Base-by-base conservation (phyloP, 495 filamentous ascomycete genomes). In the Emericellopsis terricola region DNA sequence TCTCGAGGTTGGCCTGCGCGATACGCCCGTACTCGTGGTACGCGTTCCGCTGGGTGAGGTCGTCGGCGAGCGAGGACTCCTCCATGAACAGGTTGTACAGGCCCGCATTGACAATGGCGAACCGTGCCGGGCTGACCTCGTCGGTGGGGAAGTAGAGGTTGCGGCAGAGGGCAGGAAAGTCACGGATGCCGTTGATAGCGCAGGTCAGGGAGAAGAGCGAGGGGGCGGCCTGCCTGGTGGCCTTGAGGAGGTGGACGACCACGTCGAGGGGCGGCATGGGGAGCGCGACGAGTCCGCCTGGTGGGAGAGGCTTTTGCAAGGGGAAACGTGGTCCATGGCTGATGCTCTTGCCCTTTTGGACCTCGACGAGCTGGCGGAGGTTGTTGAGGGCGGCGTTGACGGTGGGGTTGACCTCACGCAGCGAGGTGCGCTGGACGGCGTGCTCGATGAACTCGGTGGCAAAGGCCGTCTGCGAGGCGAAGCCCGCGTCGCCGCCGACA, bases 391-490 rank as follows among this genome's bases (percentile, higher is more conserved):
- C 73, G 8, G 64, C 59, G 14, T 57, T 55, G 38, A 76, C 68
- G 41, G 68, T 66, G 0, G 59, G 63, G 26, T 56, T 64, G 8
- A 59, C 53, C 20, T 59, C 47, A 5, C 38, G 57, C 2, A 66
- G 49, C 1, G 65, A 50, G 20, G 64, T 60, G 31, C 60, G 56
- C 15, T 65, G 60, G 14, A 80, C 69, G 11, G 68, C 68, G 17
- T 65, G 60, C 39, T 76, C 62, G 17, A 76, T 58, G 37, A 76
- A 71, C 40, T 71, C 56, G 36, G 65, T 70, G 3, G 75, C 75
- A 47, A 74, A 75, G 2, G 56, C 68, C 1, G 73, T 73, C 38
- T 80, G 75, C 11, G 68, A 60, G 6, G 67, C 53, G 19, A 80
- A 51, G 10, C 71, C 72, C 0, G 71, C 69, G 41, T 64, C 61